Percentiles rank a stretch among this genome's conserved stretches.
phyloP scores from a whole-genome alignment of 2,329 filamentous ascomycete genomes.

The Lasiodiplodia hormozganensis region DNA sequence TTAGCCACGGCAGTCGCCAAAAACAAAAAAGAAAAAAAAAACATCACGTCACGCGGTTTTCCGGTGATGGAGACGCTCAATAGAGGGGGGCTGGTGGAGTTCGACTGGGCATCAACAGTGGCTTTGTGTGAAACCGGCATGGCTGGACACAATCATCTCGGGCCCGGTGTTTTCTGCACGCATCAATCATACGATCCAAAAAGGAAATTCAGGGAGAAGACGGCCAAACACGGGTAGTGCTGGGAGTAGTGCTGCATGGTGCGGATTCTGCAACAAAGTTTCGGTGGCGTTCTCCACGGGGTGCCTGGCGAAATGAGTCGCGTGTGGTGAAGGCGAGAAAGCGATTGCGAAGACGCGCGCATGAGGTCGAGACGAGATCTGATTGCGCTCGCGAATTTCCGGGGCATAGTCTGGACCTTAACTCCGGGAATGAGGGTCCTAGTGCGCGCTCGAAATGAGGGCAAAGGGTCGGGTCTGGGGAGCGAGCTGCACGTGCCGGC shows the following conservation, averaged over 20 bases:
- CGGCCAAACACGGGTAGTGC: conserved; percentile 9
- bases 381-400: conserved; percentile 10
- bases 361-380: conserved; percentile 3
- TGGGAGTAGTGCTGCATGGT: background rate
- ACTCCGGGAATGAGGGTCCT: conserved; percentile 19
- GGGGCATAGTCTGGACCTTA: conserved; percentile 1
- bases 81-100: conserved; percentile 16
- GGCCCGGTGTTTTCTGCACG: conserved; percentile 20
- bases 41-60: conserved; percentile 2
- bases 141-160: background rate
- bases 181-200: conserved; percentile 17
- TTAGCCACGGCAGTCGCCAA: conserved; percentile 8
- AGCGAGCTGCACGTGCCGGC: conserved; percentile 15
- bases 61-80: background rate
- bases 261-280: conserved; percentile 13
- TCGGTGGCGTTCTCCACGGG: conserved; percentile 11
- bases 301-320: conserved; percentile 18
- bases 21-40: background rate
- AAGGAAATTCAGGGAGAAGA: conserved; percentile 16
- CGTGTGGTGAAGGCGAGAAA: background rate
- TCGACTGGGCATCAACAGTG: conserved; percentile 6
- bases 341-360: background rate
- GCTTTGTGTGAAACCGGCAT: conserved; percentile 22
- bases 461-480: background rate
- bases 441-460: conserved; percentile 7